A percentile compares a stretch with the other conserved stretches of the same genome.
Conservation (phyloP, 441 rosid genomes). For the Bocquillonia castaneifolia region DNA sequence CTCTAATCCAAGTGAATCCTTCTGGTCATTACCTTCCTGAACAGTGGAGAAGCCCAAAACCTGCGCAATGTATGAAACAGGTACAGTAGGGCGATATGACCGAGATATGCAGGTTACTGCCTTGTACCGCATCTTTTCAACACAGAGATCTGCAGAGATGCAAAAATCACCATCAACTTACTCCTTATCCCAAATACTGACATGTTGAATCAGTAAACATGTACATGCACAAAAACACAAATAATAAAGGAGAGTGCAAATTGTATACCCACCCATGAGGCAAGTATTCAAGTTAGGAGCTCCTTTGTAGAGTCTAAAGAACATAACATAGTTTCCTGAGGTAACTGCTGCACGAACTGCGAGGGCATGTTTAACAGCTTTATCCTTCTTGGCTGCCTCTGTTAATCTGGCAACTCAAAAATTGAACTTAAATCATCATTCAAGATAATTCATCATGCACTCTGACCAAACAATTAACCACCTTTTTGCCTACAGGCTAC, state of each 20-base stretch:
- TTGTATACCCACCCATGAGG: conserved; percentile 71
- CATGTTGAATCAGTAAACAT: background rate
- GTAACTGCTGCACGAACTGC: conserved; percentile 94
- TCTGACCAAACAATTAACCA: too few relatives aligned
- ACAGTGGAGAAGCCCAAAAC: conserved; percentile 60
- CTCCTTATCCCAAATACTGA: background rate
- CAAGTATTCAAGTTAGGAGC: conserved; percentile 88
- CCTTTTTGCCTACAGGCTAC: background rate
- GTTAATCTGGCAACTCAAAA: conserved; percentile 59
- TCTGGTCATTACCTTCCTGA: conserved; percentile 49
- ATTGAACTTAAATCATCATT: background rate
- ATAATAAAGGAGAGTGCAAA: background rate
- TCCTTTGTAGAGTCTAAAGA: conserved; percentile 77
- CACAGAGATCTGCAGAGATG: conserved; percentile 73
- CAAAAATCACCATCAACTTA: conserved; percentile 3
- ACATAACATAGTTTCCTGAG: conserved; percentile 84
- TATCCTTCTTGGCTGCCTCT: conserved; percentile 57
- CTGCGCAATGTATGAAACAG: conserved; percentile 68
- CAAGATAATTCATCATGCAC: background rate
- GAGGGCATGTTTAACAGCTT: conserved; percentile 92
- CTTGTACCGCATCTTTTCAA: conserved; percentile 88
- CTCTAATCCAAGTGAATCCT: conserved; percentile 49
- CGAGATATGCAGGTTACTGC: conserved; percentile 84
- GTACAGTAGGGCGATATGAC: conserved; percentile 86
- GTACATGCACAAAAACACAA: background rate